Conservation (phyloP, 306 rosid genomes). For the Biancaea sappan region DNA sequence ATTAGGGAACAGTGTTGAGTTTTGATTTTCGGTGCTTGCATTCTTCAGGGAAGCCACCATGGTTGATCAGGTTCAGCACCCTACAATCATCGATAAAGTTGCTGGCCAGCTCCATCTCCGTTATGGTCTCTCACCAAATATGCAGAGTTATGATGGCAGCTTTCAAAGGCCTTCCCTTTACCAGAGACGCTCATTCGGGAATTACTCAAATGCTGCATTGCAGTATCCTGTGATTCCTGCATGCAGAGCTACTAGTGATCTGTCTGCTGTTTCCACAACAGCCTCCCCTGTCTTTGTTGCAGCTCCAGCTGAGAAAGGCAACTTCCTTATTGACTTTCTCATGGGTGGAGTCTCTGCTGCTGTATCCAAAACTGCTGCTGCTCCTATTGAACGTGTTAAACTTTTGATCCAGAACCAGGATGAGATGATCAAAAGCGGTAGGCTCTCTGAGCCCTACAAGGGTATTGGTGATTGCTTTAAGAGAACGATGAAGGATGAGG, state of each 20-base stretch:
- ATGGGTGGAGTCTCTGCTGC: constrained; percentile 99
- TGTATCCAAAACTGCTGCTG: constrained; percentile 93
- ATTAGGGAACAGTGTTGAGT: background rate
- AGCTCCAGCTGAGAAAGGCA: constrained; percentile 82
- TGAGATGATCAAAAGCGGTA: constrained; percentile 80
- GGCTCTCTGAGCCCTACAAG: constrained; percentile 89
- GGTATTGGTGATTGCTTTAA: constrained; percentile 88
- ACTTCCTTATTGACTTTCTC: constrained; percentile 71
- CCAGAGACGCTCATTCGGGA: constrained; percentile 63
- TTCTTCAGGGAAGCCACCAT: constrained; percentile 50
- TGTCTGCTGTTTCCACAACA: constrained; percentile 57
- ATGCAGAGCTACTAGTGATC: constrained; percentile 57
- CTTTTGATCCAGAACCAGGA: constrained; percentile 94
- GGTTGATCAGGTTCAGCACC: constrained; percentile 86
- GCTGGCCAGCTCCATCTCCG: constrained; percentile 71
- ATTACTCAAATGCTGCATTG: constrained; percentile 67
- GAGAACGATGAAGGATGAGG: constrained; percentile 73
- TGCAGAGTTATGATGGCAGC: constrained; percentile 47
- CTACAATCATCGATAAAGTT: constrained; percentile 73
- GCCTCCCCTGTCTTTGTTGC: constrained; percentile 77
- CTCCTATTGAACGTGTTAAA: constrained; percentile 90
- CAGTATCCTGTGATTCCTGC: constrained; percentile 56
- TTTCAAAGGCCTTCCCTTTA: constrained; percentile 49
- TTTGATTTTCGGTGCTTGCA: background rate
- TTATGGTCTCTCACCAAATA: constrained; percentile 45